Evolutionary conservation across 1,284 basidiomycete genomes (phyloP).

Genomic region (Xerocomus amazonicus): DNA sequence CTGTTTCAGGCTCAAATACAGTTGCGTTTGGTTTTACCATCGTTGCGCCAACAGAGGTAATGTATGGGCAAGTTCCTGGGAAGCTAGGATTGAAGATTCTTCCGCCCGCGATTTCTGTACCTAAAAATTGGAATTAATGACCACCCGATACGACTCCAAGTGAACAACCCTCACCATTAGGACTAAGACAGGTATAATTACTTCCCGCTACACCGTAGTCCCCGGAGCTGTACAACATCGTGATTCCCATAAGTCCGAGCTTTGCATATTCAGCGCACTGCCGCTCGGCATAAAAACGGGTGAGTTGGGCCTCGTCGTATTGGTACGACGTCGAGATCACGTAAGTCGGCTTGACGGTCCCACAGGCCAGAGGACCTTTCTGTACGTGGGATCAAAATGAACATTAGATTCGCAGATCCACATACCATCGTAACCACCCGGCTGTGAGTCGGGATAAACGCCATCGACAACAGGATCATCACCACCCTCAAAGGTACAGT

Average conservation of each 20-base stretch:
- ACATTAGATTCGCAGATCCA: too few species aligned
- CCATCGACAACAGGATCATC: constrained; percentile 48
- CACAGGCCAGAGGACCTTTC: constrained; percentile 43
- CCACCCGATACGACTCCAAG: background rate
- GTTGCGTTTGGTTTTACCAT: constrained; percentile 35
- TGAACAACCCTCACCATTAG: constrained; percentile 11
- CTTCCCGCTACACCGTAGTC: constrained; percentile 49
- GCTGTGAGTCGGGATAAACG: constrained; percentile 48
- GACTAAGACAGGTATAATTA: constrained; percentile 38
- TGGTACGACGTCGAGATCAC: constrained; percentile 52
- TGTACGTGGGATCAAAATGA: background rate
- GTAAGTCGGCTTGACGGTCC: constrained; percentile 44
- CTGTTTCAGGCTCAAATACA: constrained; percentile 22
- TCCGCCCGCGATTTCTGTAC: constrained; percentile 24
- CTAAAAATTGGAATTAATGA: constrained; percentile 7
- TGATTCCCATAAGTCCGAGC: constrained; percentile 45
- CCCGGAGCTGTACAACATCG: constrained; percentile 49
- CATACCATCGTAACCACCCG: constrained; percentile 39
- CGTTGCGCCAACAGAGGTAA: constrained; percentile 57
- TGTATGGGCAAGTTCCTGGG: constrained; percentile 54
- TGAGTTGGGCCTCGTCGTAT: constrained; percentile 45
- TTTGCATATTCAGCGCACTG: constrained; percentile 58
- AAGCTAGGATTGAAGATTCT: constrained; percentile 46
- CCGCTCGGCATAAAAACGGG: constrained; percentile 42
- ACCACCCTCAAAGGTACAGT: constrained; percentile 60